Evolutionary conservation across 208 protist species (phyloP), one percentile per base, ranked within the genome.

Genomic region (Leishmania martiniquensis): DNA sequence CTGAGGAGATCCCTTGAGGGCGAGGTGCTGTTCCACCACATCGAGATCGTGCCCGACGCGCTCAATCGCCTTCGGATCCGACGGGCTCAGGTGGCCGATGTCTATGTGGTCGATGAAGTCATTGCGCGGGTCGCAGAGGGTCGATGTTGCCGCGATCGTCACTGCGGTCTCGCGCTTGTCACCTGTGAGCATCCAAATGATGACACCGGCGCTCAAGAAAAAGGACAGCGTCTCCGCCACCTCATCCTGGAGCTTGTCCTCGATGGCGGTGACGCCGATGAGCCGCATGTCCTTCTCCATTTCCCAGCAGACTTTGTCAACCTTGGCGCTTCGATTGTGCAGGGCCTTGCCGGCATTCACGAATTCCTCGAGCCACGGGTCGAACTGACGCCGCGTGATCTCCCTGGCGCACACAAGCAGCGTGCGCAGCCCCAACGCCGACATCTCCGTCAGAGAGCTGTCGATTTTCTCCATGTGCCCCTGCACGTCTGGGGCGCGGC

Each of bases 181-280:
- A 59, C 99, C 99, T 13, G 99, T 99, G 15, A 99, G 88, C 85
- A 99, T 98, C 98, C 98, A 99, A 17, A 99, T 74, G 3, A 98
- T 87, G 42, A 99, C 97, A 7, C 97, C 97, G 1, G 98, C 98
- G 45, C 91, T 81, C 12, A 92, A 69, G 44, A 99, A 93, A n/a
- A 97, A 89, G 10, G 88, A 85, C 25, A 99, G 91, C n/a, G 97
- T 98, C 78, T 98, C 93, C 0, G 95, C 95, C 25, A 99, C 98
- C 62, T 95, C 83, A 25, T 98, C 93, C 85, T 99, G 99, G 60
- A 99, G 90, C 88, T 98, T 97, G 88, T 99, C 98, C 89, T 99
- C 98, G 74, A 99, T 98, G 10, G 92, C 98, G 4, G 98, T 99
- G 13, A 89, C 91, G 17, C 99, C 99, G 22, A 99, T 52, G 86